Conservation (phyloP, 305 asterid genomes). For the Solanum hybrid region DNA sequence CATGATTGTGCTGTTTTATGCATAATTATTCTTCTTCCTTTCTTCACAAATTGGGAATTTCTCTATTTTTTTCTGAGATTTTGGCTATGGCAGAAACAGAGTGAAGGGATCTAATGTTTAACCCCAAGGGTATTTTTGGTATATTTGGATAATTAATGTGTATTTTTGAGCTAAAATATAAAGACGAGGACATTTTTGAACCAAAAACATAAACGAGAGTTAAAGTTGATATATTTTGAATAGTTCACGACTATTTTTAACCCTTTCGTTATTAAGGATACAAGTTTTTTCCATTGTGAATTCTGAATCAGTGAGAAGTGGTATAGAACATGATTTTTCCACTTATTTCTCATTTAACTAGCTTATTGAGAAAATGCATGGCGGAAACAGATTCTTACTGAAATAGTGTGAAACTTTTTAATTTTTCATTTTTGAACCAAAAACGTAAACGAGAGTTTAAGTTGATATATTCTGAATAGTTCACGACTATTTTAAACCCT, state of each 20-base stretch:
- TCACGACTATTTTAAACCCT: neutral
- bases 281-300: neutral
- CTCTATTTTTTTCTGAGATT: neutral
- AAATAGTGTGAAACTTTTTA: neutral
- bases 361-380: neutral
- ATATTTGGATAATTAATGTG: neutral
- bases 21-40: slow-evolving; percentile 17
- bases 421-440: neutral
- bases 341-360: neutral
- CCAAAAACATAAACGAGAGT: neutral
- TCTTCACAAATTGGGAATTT: neutral
- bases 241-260: neutral
- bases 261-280: neutral
- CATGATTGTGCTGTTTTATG: slow-evolving; percentile 69
- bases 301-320: neutral
- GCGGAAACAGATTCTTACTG: neutral
- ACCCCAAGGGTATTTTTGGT: neutral
- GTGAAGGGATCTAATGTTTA: neutral
- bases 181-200: neutral
- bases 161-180: neutral
- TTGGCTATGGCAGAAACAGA: neutral
- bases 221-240: neutral
- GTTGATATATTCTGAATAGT: neutral
- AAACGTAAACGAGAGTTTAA: neutral
- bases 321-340: neutral